Percentiles rank a stretch among this genome's conserved stretches.
These are phyloP conservation scores for Cucumis cinereus DNA, from an alignment of 306 rosid species.

Conservation along the genomic window DNA sequence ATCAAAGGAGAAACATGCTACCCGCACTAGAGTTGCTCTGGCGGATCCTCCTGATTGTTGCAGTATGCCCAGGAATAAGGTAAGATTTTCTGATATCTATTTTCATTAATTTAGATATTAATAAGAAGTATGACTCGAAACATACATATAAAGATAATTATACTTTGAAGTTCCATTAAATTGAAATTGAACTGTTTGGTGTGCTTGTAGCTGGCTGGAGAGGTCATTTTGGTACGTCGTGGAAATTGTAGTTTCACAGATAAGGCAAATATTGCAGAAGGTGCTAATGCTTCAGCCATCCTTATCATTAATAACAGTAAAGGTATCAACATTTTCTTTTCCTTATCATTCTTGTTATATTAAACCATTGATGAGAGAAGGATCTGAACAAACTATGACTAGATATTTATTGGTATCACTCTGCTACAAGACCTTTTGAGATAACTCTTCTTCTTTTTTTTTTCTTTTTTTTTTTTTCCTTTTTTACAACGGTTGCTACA, in stretches of 20 bases:
- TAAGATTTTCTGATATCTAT: slow-evolving; percentile 15
- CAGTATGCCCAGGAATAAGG: slow-evolving; percentile 45
- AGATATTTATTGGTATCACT: neutral
- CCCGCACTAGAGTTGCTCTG: slow-evolving; percentile 69
- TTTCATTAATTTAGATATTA: neutral
- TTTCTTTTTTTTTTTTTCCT: too few species aligned
- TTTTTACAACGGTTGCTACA: neutral
- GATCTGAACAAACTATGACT: neutral
- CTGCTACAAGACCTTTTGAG: neutral
- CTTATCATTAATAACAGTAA: slow-evolving; percentile 68
- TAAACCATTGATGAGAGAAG: neutral
- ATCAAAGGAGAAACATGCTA: slow-evolving; percentile 83
- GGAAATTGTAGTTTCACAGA: slow-evolving; percentile 91
- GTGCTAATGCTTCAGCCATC: slow-evolving; percentile 81
- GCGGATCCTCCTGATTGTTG: slow-evolving; percentile 99
- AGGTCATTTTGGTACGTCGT: slow-evolving; percentile 76
- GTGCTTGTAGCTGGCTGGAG: slow-evolving; percentile 60
- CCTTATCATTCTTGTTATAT: slow-evolving; percentile 5
- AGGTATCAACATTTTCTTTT: slow-evolving; percentile 32
- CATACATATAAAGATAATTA: slow-evolving; percentile 3
- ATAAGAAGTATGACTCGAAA: neutral
- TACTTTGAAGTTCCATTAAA: slow-evolving; percentile 14
- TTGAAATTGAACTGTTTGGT: slow-evolving; percentile 24
- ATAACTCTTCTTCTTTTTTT: neutral
- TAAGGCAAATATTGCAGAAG: slow-evolving; percentile 86